A percentile compares a stretch with the other conserved stretches of the same genome.
Conservation (phyloP, 768 basidiomycete species). For the Leccinum barrowsii region DNA sequence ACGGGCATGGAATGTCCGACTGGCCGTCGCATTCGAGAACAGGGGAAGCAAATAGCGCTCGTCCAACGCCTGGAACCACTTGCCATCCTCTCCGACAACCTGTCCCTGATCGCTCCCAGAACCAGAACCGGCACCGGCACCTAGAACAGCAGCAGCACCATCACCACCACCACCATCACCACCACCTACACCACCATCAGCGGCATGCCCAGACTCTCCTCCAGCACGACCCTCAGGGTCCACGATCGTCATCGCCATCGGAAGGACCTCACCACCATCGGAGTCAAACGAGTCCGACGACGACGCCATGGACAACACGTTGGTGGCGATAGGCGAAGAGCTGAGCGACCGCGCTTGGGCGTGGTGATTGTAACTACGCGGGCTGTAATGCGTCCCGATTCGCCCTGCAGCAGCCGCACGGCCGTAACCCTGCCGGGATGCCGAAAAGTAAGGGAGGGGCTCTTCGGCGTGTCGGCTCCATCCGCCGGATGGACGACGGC, state of each 20-base stretch:
- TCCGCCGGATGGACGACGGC: slow-evolving; percentile 33
- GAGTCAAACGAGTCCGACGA: slow-evolving; percentile 78
- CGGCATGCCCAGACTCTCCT: not conserved
- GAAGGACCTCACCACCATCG: slow-evolving; percentile 73
- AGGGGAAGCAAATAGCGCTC: slow-evolving; percentile 91
- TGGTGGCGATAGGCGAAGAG: slow-evolving; percentile 18
- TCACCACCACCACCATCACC: not conserved
- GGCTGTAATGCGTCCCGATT: slow-evolving; percentile 56
- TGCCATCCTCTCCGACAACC: slow-evolving; percentile 61
- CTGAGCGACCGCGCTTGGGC: slow-evolving; percentile 18
- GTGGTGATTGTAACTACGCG: slow-evolving; percentile 63
- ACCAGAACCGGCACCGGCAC: not conserved
- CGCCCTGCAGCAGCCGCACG: slow-evolving; percentile 38
- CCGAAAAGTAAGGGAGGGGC: slow-evolving; percentile 36
- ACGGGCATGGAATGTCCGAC: slow-evolving; percentile 80
- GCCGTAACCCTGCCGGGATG: slow-evolving; percentile 23
- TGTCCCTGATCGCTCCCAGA: not conserved
- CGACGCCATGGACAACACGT: slow-evolving; percentile 65
- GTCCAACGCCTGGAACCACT: slow-evolving; percentile 95
- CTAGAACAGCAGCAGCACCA: not conserved
- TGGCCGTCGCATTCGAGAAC: slow-evolving; percentile 90
- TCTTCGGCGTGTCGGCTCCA: slow-evolving; percentile 47
- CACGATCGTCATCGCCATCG: slow-evolving; percentile 56
- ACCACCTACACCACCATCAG: not conserved
- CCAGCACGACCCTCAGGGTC: slow-evolving; percentile 18